Base-by-base conservation (phyloP, 306 rosid genomes). In the Prunus davidiana region DNA sequence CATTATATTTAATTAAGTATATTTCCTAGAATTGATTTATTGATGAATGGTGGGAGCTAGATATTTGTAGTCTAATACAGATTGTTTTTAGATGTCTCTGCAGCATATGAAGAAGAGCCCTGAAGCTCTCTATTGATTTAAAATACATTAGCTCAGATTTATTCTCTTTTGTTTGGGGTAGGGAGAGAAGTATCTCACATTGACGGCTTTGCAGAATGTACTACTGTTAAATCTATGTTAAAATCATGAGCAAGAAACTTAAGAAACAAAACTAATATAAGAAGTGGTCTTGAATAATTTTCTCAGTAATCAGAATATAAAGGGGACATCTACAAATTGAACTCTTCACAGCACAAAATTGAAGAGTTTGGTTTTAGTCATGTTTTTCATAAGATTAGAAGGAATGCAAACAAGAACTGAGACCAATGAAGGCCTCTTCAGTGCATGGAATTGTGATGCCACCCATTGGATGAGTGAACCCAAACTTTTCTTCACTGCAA, bases 401-500 rank as follows among this genome's bases (percentile, higher is more conserved):
- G 62, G 64, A n/a, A 67, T 66, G 71, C 6, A 22, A 66, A 71
- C 71, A 22, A 64, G 81, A 76, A 76, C 56, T 46, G 22, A 66
- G 78, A 60, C 65, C 32, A 20, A 65, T 6, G 69, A 75, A 71
- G 49, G 24, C 47, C 12, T 75, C 72, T 45, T 75, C 81, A 2
- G 19, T 64, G 75, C 81, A 83, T 14, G 78, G 81, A 55, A 83
- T 74, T 3, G 83, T 82, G 32, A 82, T 73, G 61, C 66, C 82
- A 0, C 82, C 75, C 79, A 58, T 82, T 14, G 85, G 82, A 73
- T 77, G 82, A 34, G 49, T 65, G 15, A 58, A 73, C 68, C 82
- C 82, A 3, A 73, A 82, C 8, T 84, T 83, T 61, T 73, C 82
- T 32, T 80, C 80, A 3, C 70, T 51, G 6, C 41, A 25, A 24